Base-by-base conservation (phyloP, 2,329 filamentous ascomycete genomes). In the Penicillium italicum region DNA sequence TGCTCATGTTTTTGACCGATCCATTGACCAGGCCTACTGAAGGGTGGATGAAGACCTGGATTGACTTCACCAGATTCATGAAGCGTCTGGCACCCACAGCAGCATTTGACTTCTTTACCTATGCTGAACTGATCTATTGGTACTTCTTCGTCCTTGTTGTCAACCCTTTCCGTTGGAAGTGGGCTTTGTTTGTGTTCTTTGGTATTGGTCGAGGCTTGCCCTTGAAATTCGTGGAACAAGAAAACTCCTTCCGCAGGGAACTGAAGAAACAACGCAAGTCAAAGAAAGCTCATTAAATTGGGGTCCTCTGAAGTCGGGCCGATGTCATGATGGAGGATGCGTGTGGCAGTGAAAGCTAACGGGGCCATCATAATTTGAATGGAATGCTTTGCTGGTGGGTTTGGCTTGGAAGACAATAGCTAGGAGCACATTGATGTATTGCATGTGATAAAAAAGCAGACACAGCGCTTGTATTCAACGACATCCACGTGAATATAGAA, bases 111-210 rank as follows among this genome's bases (percentile, higher is more conserved):
- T 95, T 95, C 76, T 94, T 95, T 70, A 95, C 91, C 0, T 95
- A 95, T 66, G 80, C 88, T 0, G 91, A 96, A 72, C 76, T 95
- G 48, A 69, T 94, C 5, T 95, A 89, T 79, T 95, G 90, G 91
- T 94, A 93, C 62, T 70, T 85, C 6, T 95, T 94, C 67, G 87
- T 87, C 54, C 85, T 93, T 40, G 76, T 81, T 5, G 81, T 94
- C 65, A 95, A 95, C 68, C 91, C 91, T 0, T 95, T 95, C 72
- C 78, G 90, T 9, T 95, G 90, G 90, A 95, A 95, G 77, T 95
- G 90, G 91, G 89, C 87, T 0, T 69, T 86, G 0, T 95, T 95
- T 69, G 89, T 95, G 16, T 86, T 95, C 65, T 88, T 88, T 57
- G 90, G 91, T 0, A 70, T 93, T 30, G 89, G 88, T 0, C 79